Evolutionary conservation across 1,139 yeast species (phyloP).

Genomic region (Blastobotrys ciferrii): DNA sequence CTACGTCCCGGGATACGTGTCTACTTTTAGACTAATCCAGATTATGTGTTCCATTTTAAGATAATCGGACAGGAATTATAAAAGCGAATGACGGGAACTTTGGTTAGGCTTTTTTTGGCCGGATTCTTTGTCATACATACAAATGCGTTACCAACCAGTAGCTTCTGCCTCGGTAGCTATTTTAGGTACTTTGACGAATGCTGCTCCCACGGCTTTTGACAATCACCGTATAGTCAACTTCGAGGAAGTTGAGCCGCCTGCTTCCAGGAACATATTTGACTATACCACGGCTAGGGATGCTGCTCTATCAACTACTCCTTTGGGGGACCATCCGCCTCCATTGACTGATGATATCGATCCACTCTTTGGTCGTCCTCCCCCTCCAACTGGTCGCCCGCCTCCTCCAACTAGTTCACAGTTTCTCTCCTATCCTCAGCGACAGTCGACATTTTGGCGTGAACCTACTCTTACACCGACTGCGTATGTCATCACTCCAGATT

Average conservation of each 20-base stretch:
- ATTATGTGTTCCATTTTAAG: background rate
- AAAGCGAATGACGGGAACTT: background rate
- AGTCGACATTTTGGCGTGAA: background rate
- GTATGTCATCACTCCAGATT: background rate
- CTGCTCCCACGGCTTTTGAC: background rate
- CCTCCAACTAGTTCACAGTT: background rate
- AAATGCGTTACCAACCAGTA: background rate
- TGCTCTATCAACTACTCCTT: background rate
- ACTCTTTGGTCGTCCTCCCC: background rate
- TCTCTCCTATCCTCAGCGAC: background rate
- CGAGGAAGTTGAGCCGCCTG: background rate
- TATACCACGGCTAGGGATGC: background rate
- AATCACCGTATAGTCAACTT: background rate
- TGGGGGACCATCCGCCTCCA: background rate
- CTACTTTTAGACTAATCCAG: background rate
- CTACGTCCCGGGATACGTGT: too few species aligned
- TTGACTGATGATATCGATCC: background rate
- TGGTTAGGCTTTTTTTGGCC: background rate
- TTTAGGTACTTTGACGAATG: background rate
- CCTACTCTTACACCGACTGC: background rate
- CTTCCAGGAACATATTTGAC: conserved; percentile 1
- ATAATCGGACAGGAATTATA: background rate
- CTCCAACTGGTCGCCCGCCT: background rate
- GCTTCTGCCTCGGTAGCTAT: background rate
- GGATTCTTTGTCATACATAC: background rate